Evolutionary conservation across 1,284 basidiomycete genomes (phyloP).

Genomic region (Cutaneotrichosporon daszewskae): DNA sequence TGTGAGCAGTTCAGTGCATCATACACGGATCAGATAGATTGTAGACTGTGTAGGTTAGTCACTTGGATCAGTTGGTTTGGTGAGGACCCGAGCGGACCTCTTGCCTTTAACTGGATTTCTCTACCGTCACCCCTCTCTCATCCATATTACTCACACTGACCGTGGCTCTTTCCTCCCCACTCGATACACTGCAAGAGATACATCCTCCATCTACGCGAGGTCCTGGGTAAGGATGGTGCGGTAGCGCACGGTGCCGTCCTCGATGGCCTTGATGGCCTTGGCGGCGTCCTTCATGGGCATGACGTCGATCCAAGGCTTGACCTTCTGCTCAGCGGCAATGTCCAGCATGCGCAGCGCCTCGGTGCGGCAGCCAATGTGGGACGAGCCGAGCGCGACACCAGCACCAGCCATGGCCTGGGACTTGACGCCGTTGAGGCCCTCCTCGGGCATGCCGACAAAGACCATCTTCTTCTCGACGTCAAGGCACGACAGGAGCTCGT

Average conservation of each 20-base stretch:
- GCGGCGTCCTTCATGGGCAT: constrained; percentile 57
- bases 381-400: constrained; percentile 49
- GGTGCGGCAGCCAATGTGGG: constrained; percentile 59
- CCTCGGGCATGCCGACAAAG: constrained; percentile 53
- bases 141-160: too few relatives aligned
- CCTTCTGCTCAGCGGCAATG: constrained; percentile 55
- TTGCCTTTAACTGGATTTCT: too few relatives aligned
- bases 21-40: too few relatives aligned
- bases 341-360: constrained; percentile 60
- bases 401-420: constrained; percentile 46
- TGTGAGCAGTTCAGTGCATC: too few relatives aligned
- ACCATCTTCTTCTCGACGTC: constrained; percentile 56
- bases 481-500: constrained; percentile 52
- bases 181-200: too few relatives aligned
- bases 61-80: too few relatives aligned
- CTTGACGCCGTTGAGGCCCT: constrained; percentile 36
- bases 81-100: too few relatives aligned
- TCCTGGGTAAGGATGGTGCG: constrained; percentile 49
- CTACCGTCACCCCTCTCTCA: too few relatives aligned
- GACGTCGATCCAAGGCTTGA: constrained; percentile 55
- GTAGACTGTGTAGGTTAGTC: too few relatives aligned
- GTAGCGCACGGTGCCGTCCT: constrained; percentile 55
- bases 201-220: constrained; percentile 4
- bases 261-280: constrained; percentile 55
- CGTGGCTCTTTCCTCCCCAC: too few relatives aligned